Evolutionary conservation across 1,284 basidiomycete species (phyloP).

Genomic region (Phenoliferia sp.): DNA sequence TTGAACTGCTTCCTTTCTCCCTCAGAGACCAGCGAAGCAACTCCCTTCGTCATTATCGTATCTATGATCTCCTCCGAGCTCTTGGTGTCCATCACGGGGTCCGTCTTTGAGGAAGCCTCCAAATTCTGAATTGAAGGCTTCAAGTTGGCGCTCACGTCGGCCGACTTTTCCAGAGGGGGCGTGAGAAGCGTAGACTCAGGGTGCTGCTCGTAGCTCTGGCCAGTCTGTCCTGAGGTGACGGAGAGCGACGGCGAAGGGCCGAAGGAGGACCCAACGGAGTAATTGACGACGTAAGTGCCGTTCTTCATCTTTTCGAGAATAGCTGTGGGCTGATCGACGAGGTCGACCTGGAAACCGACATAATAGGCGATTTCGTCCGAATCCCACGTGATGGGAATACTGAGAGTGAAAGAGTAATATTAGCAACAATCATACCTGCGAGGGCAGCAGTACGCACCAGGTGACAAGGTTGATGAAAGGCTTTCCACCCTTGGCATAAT

Average conservation of each 20-base stretch:
- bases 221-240: no score
- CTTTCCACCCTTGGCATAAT: conserved; percentile 76
- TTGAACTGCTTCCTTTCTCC: conserved; percentile 21
- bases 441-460: conserved; percentile 19
- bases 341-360: conserved; percentile 77
- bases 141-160: neutral
- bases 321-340: conserved; percentile 76
- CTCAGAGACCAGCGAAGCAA: conserved; percentile 13
- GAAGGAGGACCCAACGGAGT: conserved; percentile 32
- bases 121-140: neutral
- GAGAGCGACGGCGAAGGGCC: no score
- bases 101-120: neutral
- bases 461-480: conserved; percentile 53
- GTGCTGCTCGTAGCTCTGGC: no score
- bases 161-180: no score
- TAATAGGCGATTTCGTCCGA: conserved; percentile 67
- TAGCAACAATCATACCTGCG: neutral
- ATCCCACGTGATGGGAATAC: conserved; percentile 63
- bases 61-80: neutral
- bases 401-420: conserved; percentile 33
- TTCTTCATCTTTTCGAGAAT: conserved; percentile 64
- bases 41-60: neutral
- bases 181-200: no score
- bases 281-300: conserved; percentile 37
- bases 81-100: neutral